Percentiles rank a stretch among this genome's conserved stretches.
phyloP scores from a whole-genome alignment of 2,329 filamentous ascomycete species.

The Phyllosticta capitalensis region DNA sequence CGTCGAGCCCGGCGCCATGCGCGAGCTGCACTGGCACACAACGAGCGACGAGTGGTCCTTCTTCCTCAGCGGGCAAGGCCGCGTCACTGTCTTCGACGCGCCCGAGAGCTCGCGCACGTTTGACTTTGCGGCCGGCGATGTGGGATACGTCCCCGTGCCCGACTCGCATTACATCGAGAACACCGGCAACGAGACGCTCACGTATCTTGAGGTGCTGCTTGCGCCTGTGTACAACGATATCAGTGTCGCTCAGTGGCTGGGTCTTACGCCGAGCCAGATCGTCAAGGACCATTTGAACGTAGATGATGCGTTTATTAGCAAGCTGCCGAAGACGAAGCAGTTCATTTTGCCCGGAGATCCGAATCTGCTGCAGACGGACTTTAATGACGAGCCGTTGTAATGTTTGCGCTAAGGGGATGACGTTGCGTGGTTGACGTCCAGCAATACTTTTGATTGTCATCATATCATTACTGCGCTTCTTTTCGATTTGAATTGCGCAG shows the following conservation, averaged over 20 bases:
- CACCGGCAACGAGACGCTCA: conserved; percentile 46
- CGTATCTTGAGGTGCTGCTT: conserved; percentile 52
- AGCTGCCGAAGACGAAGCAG: conserved; percentile 29
- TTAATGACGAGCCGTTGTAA: conserved; percentile 19
- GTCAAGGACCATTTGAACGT: conserved; percentile 26
- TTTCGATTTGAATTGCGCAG: background rate
- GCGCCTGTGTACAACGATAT: conserved; percentile 45
- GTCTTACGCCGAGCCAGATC: conserved; percentile 35
- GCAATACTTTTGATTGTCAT: background rate
- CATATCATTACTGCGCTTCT: background rate
- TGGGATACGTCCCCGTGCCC: conserved; percentile 48
- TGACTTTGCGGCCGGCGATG: conserved; percentile 50
- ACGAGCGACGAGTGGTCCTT: conserved; percentile 53
- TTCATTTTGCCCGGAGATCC: conserved; percentile 30
- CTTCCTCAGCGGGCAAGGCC: conserved; percentile 47
- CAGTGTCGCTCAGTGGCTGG: conserved; percentile 50
- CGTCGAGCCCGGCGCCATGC: conserved; percentile 53
- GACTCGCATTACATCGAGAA: conserved; percentile 54
- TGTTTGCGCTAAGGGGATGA: background rate
- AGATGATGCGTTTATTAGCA: conserved; percentile 18
- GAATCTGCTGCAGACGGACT: conserved; percentile 29
- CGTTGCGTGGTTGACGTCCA: background rate
- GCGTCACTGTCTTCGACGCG: conserved; percentile 48
- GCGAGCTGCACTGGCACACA: conserved; percentile 56
- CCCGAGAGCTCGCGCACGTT: conserved; percentile 44